These are phyloP conservation scores for Ceratobasidium sp. DNA, from an alignment of 1,284 basidiomycete species.

Conservation along the genomic window DNA sequence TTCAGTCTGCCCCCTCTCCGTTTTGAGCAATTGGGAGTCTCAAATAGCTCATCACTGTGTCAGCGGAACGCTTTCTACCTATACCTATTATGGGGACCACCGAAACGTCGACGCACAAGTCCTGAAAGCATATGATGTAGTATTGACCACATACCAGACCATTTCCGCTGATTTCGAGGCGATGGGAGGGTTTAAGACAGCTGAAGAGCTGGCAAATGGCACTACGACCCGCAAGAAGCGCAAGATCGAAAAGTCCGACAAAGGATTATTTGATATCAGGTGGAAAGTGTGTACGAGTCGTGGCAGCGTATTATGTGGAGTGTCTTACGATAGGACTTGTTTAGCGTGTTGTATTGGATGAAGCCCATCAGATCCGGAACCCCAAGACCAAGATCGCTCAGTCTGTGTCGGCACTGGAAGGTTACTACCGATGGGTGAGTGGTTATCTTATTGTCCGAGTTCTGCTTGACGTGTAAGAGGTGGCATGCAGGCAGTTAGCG, in stretches of 20 bases:
- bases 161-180: slow-evolving; percentile 49
- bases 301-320: background rate
- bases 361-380: slow-evolving; percentile 87
- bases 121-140: slow-evolving; percentile 73
- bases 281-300: slow-evolving; percentile 70
- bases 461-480: background rate
- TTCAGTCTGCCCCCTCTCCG: slow-evolving; percentile 82
- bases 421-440: slow-evolving; percentile 74
- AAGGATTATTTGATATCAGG: slow-evolving; percentile 66
- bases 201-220: slow-evolving; percentile 33
- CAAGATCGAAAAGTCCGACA: slow-evolving; percentile 51
- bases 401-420: slow-evolving; percentile 69
- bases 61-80: slow-evolving; percentile 61
- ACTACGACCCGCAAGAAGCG: slow-evolving; percentile 48
- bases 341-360: slow-evolving; percentile 82
- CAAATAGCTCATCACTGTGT: slow-evolving; percentile 81
- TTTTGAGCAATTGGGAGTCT: slow-evolving; percentile 90
- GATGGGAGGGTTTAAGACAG: slow-evolving; percentile 35
- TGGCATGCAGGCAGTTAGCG: slow-evolving; percentile 62
- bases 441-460: slow-evolving; percentile 43
- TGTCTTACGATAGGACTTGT: background rate
- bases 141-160: slow-evolving; percentile 90
- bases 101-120: slow-evolving; percentile 68
- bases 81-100: slow-evolving; percentile 72
- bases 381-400: slow-evolving; percentile 82